These are phyloP conservation scores for Trichosporon asahii DNA, from an alignment of 1,284 basidiomycete genomes.

Conservation along the genomic window DNA sequence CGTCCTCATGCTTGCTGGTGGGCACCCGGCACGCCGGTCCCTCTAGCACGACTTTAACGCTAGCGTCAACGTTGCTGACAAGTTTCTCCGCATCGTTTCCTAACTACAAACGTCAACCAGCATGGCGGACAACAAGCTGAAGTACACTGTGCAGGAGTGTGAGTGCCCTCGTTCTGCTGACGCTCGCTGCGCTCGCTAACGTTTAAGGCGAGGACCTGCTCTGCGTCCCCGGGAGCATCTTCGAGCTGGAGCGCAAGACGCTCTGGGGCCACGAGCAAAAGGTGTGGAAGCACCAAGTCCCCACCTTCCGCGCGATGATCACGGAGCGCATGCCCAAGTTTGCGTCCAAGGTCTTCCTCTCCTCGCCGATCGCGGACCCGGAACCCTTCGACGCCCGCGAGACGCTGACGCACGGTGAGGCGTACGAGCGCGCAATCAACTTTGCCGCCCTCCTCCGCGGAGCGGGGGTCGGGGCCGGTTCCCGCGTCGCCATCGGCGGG, in stretches of 20 bases:
- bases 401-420: conserved; percentile 32
- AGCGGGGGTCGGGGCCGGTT: conserved; percentile 31
- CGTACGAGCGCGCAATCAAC: conserved; percentile 26
- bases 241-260: neutral
- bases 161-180: neutral
- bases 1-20: neutral
- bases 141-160: conserved; percentile 3
- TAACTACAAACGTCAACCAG: too few relatives aligned
- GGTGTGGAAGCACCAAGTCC: conserved; percentile 9
- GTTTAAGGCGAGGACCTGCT: conserved; percentile 12
- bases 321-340: neutral
- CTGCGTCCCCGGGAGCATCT: neutral
- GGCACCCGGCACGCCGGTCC: neutral
- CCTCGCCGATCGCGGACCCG: conserved; percentile 28
- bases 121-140: neutral
- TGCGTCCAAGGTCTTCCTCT: conserved; percentile 29
- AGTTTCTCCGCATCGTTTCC: neutral
- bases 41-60: neutral
- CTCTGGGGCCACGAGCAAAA: neutral
- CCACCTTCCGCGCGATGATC: neutral
- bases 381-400: conserved; percentile 13
- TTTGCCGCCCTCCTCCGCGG: conserved; percentile 38
- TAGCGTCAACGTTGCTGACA: neutral
- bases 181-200: conserved; percentile 6
- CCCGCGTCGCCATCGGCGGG: conserved; percentile 40